Conservation (phyloP, 2,329 filamentous ascomycete species). For the Paramyrothecium sp. region DNA sequence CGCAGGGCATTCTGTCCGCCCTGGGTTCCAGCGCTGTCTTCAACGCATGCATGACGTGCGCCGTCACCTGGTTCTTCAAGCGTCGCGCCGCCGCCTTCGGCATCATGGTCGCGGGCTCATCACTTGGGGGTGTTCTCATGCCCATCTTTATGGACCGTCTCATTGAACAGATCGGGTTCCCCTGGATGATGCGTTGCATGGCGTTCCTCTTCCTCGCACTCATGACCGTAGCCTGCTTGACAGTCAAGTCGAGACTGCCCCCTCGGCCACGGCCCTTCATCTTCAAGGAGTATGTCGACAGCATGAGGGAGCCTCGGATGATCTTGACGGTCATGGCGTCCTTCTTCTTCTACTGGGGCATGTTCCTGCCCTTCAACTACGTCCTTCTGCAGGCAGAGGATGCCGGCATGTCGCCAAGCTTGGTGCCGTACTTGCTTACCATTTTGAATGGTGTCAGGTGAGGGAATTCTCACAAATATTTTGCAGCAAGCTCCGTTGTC, state of each 20-base stretch:
- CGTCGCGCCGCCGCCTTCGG: conserved; percentile 53
- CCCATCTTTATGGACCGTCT: conserved; percentile 60
- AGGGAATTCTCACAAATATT: conserved; percentile 8
- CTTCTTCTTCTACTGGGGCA: conserved; percentile 56
- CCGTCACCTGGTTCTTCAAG: conserved; percentile 51
- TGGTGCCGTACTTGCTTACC: conserved; percentile 47
- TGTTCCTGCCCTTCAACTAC: conserved; percentile 55
- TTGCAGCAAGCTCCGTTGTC: not conserved
- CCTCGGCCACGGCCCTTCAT: conserved; percentile 44
- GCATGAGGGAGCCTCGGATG: conserved; percentile 45
- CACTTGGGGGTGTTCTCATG: conserved; percentile 55
- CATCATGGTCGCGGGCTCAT: conserved; percentile 51
- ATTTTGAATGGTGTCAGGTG: conserved; percentile 57
- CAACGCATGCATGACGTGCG: conserved; percentile 37
- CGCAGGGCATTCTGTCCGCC: conserved; percentile 38
- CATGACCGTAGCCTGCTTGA: conserved; percentile 30
- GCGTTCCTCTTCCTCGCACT: conserved; percentile 43
- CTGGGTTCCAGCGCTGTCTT: conserved; percentile 43
- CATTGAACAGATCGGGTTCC: conserved; percentile 42
- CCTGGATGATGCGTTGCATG: conserved; percentile 47
- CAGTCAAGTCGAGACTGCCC: conserved; percentile 35
- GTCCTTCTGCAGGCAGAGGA: conserved; percentile 45
- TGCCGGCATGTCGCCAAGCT: conserved; percentile 36
- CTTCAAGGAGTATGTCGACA: conserved; percentile 42
- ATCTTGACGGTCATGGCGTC: conserved; percentile 39